Conservation (phyloP, 345 rosid species). For the Euclidium syriacum region DNA sequence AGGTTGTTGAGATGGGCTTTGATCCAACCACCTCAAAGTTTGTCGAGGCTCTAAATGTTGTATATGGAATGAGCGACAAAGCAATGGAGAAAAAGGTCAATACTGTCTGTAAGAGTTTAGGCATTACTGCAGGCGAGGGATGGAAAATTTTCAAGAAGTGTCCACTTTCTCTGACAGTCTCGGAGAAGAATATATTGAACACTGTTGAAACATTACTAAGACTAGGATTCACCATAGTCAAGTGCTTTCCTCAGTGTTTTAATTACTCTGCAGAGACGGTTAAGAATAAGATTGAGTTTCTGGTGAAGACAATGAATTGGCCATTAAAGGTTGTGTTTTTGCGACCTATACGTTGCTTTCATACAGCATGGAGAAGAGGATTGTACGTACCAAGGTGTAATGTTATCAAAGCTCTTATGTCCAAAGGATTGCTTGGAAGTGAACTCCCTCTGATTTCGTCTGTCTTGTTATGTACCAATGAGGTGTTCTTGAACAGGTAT, state of each 20-base stretch:
- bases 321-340: neutral
- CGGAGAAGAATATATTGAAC: neutral
- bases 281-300: neutral
- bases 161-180: no score
- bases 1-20: slow-evolving; percentile 11
- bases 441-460: neutral
- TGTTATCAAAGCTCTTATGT: slow-evolving; percentile 18
- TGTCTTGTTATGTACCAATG: neutral
- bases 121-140: slow-evolving; percentile 19
- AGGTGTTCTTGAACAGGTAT: neutral
- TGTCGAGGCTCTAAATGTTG: neutral
- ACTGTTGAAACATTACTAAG: slow-evolving; percentile 22
- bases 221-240: slow-evolving; percentile 5
- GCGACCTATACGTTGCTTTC: neutral
- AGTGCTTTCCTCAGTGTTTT: neutral
- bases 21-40: slow-evolving; percentile 11
- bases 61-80: neutral
- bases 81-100: neutral
- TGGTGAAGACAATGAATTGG: neutral
- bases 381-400: slow-evolving; percentile 33
- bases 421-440: slow-evolving; percentile 13
- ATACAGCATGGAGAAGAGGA: slow-evolving; percentile 30
- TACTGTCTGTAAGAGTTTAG: slow-evolving; percentile 13
- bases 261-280: neutral
- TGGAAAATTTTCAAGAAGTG: slow-evolving; percentile 16